These are phyloP conservation scores for Hibiscus trionum DNA, from an alignment of 345 rosid genomes.

Conservation along the genomic window DNA sequence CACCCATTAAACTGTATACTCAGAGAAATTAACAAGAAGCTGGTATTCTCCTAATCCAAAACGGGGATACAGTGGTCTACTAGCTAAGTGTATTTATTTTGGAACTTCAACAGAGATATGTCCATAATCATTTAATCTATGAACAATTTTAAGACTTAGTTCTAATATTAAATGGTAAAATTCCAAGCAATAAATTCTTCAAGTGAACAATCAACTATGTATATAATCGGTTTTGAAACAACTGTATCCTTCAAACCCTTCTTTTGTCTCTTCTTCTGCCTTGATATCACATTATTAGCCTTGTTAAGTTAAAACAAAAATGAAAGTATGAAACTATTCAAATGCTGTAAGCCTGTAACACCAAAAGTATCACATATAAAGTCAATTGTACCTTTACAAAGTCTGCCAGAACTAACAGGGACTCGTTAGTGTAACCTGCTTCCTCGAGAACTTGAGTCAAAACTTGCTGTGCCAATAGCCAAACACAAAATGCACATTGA, in stretches of 20 bases:
- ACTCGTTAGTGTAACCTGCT: constrained; percentile 62
- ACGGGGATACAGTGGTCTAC: background rate
- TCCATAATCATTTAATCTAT: background rate
- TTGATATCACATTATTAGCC: background rate
- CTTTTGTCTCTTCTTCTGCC: background rate
- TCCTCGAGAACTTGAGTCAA: constrained; percentile 63
- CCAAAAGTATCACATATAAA: background rate
- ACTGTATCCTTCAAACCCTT: background rate
- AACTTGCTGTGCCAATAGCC: constrained; percentile 51
- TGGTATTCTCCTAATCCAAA: background rate
- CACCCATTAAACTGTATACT: background rate
- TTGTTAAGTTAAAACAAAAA: background rate
- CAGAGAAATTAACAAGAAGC: background rate
- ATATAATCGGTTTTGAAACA: background rate
- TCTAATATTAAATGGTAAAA: background rate
- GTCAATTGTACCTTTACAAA: constrained; percentile 48
- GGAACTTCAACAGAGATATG: background rate
- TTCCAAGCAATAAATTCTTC: background rate
- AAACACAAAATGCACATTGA: constrained; percentile 13
- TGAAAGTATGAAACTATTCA: background rate
- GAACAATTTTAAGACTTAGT: background rate
- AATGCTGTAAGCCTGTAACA: background rate
- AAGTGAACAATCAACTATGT: background rate
- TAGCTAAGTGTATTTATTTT: background rate
- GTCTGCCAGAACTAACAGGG: constrained; percentile 46